These are phyloP conservation scores for Bruguiera sexangula DNA, from an alignment of 345 rosid genomes.

Conservation along the genomic window DNA sequence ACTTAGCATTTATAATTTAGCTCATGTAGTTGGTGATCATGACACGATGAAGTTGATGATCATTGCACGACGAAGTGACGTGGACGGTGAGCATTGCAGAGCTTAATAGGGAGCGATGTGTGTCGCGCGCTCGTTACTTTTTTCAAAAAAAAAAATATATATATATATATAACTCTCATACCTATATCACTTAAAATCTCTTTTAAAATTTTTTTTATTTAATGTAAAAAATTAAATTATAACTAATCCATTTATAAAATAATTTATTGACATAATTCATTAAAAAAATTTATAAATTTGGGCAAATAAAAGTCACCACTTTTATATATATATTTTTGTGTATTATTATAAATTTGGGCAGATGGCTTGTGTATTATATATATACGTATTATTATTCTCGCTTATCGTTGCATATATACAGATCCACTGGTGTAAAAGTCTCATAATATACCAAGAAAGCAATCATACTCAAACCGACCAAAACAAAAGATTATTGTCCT, in stretches of 20 bases:
- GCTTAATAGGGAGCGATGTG: background rate
- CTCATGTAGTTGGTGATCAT: conserved; percentile 19
- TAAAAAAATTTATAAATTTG: background rate
- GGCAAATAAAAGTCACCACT: background rate
- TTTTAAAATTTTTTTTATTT: too few relatives aligned
- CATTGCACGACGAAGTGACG: conserved; percentile 6
- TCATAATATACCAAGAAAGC: conserved; percentile 12
- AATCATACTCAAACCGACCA: conserved; percentile 51
- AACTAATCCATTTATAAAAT: too few relatives aligned
- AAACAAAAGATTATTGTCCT: conserved; percentile 31
- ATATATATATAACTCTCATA: too few relatives aligned
- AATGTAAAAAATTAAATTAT: too few relatives aligned
- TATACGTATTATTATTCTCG: background rate
- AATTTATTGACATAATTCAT: too few relatives aligned
- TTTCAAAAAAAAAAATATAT: too few relatives aligned
- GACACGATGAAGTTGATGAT: conserved; percentile 4
- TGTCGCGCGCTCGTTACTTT: too few relatives aligned
- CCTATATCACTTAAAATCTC: too few relatives aligned
- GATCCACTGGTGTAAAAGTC: conserved; percentile 16
- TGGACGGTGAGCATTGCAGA: conserved; percentile 12
- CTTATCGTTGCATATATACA: background rate
- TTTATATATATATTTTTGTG: too few relatives aligned
- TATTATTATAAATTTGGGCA: background rate
- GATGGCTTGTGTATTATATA: background rate
- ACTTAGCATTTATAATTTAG: background rate